These are phyloP conservation scores for Cystobasidium ongulense DNA, from an alignment of 768 basidiomycete species.

Conservation along the genomic window DNA sequence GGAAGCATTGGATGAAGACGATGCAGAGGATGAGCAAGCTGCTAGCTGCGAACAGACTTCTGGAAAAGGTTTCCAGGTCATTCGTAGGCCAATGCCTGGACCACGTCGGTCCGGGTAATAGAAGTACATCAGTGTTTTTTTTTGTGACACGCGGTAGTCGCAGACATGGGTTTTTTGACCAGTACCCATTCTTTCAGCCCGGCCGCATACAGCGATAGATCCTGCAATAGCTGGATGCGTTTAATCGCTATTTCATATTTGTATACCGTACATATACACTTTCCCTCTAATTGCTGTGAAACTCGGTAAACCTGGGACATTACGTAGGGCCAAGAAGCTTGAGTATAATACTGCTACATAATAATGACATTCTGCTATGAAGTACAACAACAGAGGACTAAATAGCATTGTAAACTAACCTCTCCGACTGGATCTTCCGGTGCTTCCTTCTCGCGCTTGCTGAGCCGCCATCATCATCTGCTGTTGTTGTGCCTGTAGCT, in stretches of 20 bases:
- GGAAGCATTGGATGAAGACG: neutral
- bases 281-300: too few relatives aligned
- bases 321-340: too few relatives aligned
- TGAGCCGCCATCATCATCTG: slow-evolving; percentile 28
- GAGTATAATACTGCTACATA: neutral
- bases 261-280: neutral
- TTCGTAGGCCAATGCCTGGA: slow-evolving; percentile 5
- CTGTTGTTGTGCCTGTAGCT: slow-evolving; percentile 24
- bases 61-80: slow-evolving; percentile 4
- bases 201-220: too few relatives aligned
- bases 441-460: slow-evolving; percentile 15
- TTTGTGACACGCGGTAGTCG: neutral
- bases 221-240: too few relatives aligned
- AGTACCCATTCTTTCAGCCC: too few relatives aligned
- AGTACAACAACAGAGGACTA: neutral
- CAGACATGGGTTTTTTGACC: too few relatives aligned
- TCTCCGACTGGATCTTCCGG: slow-evolving; percentile 7
- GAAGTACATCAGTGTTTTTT: neutral
- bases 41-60: neutral
- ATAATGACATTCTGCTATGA: neutral
- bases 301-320: too few relatives aligned
- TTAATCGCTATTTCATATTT: neutral
- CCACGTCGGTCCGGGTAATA: neutral
- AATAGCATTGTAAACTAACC: neutral
- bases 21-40: neutral